Percentiles rank a stretch among this genome's conserved stretches.
Conservation (phyloP, 352 stramenopile genomes). For the Blastocystis hominis region DNA sequence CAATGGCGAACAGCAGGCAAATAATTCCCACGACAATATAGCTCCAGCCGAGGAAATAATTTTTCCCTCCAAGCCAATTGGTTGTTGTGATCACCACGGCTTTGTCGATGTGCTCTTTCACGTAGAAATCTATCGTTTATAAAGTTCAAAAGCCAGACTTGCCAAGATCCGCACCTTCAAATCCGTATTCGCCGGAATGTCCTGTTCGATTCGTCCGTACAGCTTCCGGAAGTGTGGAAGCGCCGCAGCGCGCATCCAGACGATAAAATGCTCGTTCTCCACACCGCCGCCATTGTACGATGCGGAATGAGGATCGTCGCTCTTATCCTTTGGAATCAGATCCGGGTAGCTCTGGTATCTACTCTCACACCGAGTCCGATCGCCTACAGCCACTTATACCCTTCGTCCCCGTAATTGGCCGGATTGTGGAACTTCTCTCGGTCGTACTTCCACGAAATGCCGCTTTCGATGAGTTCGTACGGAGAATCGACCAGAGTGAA, state of each 20-base stretch:
- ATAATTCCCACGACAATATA: slow-evolving; percentile 88
- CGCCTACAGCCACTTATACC: slow-evolving; percentile 63
- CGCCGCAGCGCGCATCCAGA: slow-evolving; percentile 96
- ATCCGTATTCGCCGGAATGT: slow-evolving; percentile 69
- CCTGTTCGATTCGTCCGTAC: slow-evolving; percentile 90
- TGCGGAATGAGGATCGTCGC: slow-evolving; percentile 10
- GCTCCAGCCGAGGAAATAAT: slow-evolving; percentile 83
- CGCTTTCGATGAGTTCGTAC: slow-evolving; percentile 69
- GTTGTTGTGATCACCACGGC: slow-evolving; percentile 86
- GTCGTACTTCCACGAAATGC: slow-evolving; percentile 78
- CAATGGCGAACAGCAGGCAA: slow-evolving; percentile 79
- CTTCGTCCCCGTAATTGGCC: slow-evolving; percentile 62
- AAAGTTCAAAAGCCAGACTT: neutral
- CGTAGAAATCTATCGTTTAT: slow-evolving; percentile 29
- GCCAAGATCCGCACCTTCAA: slow-evolving; percentile 59
- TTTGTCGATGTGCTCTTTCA: slow-evolving; percentile 66
- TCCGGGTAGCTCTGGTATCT: slow-evolving; percentile 53
- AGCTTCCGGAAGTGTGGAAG: slow-evolving; percentile 97
- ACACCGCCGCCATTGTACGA: slow-evolving; percentile 46
- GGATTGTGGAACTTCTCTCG: slow-evolving; percentile 82
- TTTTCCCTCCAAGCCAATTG: slow-evolving; percentile 88
- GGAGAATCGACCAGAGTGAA: neutral
- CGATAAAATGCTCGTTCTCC: slow-evolving; percentile 96
- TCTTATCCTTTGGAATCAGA: slow-evolving; percentile 45
- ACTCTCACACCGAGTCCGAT: neutral